Percentiles rank a stretch among this genome's conserved stretches.
Conservation (phyloP, 2,329 filamentous ascomycete genomes). For the Fusarium nygamai region DNA sequence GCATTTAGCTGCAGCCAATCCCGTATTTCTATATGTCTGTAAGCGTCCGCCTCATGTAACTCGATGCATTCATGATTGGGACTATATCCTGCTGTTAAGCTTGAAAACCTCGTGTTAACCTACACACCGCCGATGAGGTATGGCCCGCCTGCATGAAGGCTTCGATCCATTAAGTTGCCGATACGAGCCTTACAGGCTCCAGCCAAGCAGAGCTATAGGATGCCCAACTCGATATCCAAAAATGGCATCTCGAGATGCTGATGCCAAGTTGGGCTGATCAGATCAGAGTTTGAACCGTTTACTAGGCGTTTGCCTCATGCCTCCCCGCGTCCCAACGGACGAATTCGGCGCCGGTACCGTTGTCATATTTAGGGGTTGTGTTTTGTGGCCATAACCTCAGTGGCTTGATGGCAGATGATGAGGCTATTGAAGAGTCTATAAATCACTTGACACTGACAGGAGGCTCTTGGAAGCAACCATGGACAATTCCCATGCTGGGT, state of each 20-base stretch:
- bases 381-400: not conserved
- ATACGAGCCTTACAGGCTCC: slow-evolving; percentile 32
- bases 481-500: not conserved
- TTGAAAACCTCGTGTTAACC: slow-evolving; percentile 30
- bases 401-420: not conserved
- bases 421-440: not conserved
- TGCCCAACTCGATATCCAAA: slow-evolving; percentile 11
- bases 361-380: not conserved
- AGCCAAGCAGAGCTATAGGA: slow-evolving; percentile 14
- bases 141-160: slow-evolving; percentile 16
- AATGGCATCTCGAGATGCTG: slow-evolving; percentile 22
- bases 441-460: slow-evolving; percentile 10
- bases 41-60: slow-evolving; percentile 29
- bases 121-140: slow-evolving; percentile 30
- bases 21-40: slow-evolving; percentile 14
- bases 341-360: not conserved
- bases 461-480: not conserved
- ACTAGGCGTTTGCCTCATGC: slow-evolving; percentile 8
- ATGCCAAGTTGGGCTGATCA: slow-evolving; percentile 8
- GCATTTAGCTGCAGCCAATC: slow-evolving; percentile 20
- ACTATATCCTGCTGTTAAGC: slow-evolving; percentile 2
- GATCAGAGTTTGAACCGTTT: slow-evolving; percentile 27
- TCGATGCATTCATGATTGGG: slow-evolving; percentile 12
- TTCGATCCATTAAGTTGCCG: slow-evolving; percentile 25
- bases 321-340: slow-evolving; percentile 7